Percentiles rank a stretch among this genome's conserved stretches.
These are phyloP conservation scores for Eutrema yunnanense DNA, from an alignment of 345 rosid species.

Conservation along the genomic window DNA sequence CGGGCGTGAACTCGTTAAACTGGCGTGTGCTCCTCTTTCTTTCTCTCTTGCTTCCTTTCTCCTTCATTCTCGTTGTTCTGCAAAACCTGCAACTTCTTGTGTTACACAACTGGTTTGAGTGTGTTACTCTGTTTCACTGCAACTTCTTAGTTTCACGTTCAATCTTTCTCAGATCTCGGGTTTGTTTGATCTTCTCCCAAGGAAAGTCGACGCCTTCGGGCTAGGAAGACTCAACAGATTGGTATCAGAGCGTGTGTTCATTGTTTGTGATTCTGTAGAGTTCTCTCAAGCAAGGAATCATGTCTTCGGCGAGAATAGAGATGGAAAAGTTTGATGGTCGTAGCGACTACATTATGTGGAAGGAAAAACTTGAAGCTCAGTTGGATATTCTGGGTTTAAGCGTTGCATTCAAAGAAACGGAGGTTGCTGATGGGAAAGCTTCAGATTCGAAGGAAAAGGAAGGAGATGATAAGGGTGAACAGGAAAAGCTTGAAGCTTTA, in stretches of 20 bases:
- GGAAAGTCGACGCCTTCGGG: background rate
- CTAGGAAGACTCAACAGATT: background rate
- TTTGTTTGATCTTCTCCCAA: too few relatives aligned
- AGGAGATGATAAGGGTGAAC: background rate
- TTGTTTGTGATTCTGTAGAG: background rate
- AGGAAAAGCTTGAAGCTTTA: background rate
- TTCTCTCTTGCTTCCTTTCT: too few relatives aligned
- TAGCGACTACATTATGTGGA: background rate
- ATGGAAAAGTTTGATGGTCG: background rate
- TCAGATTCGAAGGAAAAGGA: background rate
- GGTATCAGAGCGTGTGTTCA: background rate
- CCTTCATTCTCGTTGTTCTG: too few relatives aligned
- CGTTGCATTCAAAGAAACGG: background rate
- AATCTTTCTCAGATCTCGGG: too few relatives aligned
- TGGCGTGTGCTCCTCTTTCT: too few relatives aligned
- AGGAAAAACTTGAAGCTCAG: background rate
- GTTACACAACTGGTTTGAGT: too few relatives aligned
- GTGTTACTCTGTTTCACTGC: too few relatives aligned
- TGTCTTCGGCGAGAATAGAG: background rate
- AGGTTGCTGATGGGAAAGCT: accelerated
- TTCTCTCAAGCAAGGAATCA: background rate
- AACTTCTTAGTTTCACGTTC: too few relatives aligned
- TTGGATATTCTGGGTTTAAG: background rate
- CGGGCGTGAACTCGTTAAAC: too few relatives aligned
- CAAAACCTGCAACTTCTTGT: too few relatives aligned